phyloP scores from a whole-genome alignment of 2,329 filamentous ascomycete genomes.

The Alternaria rosae region DNA sequence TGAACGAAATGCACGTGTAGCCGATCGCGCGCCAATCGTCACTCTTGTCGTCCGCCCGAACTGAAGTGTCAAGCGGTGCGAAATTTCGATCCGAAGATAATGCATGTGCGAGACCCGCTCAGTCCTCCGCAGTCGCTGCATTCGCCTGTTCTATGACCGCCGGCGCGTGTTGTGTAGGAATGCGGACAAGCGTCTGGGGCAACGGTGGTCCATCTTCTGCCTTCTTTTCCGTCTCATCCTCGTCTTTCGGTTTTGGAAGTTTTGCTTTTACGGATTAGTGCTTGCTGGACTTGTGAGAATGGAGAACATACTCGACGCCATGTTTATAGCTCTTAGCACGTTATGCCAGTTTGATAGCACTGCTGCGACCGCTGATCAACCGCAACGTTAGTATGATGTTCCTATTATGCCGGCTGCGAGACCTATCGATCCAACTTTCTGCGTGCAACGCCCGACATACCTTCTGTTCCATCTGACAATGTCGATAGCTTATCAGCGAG shows the following conservation, averaged over 20 bases:
- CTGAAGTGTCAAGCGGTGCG: slow-evolving; percentile 9
- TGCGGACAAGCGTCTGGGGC: slow-evolving; percentile 83
- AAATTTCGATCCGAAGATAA: slow-evolving; percentile 4
- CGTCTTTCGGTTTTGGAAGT: slow-evolving; percentile 67
- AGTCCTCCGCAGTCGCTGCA: slow-evolving; percentile 40
- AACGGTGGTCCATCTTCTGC: slow-evolving; percentile 60
- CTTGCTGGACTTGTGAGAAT: background rate
- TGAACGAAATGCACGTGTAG: slow-evolving; percentile 3
- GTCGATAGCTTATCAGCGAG: slow-evolving; percentile 80
- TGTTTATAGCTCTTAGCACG: slow-evolving; percentile 82
- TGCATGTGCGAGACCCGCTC: slow-evolving; percentile 23
- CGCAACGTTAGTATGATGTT: slow-evolving; percentile 29
- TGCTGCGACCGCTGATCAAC: slow-evolving; percentile 73
- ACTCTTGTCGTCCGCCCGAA: slow-evolving; percentile 3
- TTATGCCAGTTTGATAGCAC: slow-evolving; percentile 90
- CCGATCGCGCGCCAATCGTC: background rate
- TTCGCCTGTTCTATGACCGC: slow-evolving; percentile 45
- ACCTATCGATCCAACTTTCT: background rate
- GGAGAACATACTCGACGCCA: slow-evolving; percentile 75
- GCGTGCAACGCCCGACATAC: slow-evolving; percentile 49
- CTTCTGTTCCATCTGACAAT: slow-evolving; percentile 82
- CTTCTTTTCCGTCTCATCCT: slow-evolving; percentile 52
- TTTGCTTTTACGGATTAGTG: slow-evolving; percentile 62
- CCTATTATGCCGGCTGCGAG: background rate
- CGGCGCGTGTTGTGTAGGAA: slow-evolving; percentile 75